Evolutionary conservation across 345 rosid species (phyloP).

Genomic region (Adansonia digitata): DNA sequence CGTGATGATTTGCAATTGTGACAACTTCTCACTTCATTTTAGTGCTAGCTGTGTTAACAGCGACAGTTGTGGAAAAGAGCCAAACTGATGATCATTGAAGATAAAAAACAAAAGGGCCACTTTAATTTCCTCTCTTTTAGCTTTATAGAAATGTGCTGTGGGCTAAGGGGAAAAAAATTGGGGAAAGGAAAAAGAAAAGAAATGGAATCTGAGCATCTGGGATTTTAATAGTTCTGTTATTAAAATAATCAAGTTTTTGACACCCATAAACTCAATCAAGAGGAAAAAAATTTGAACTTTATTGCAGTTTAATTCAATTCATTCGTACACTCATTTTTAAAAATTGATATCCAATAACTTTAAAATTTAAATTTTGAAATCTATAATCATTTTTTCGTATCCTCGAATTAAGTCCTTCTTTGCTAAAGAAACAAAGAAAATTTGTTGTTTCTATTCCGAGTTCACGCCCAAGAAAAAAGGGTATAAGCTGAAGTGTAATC

Average conservation of each 20-base stretch:
- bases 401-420: no score
- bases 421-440: no score
- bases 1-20: neutral
- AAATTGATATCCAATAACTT: no score
- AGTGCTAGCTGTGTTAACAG: slow-evolving; percentile 10
- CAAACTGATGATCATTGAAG: slow-evolving; percentile 7
- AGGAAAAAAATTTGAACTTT: no score
- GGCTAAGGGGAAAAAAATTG: neutral
- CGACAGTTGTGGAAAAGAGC: slow-evolving; percentile 21
- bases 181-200: neutral
- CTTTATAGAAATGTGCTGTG: neutral
- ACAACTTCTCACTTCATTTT: slow-evolving; percentile 8
- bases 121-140: slow-evolving; percentile 1
- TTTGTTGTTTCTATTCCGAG: no score
- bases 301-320: no score
- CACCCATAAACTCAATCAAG: no score
- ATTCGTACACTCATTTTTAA: no score
- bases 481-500: neutral
- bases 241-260: no score
- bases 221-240: neutral
- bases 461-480: neutral
- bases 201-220: neutral
- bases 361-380: no score
- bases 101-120: neutral
- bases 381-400: no score